Evolutionary conservation across 805 yeast genomes (phyloP).

Genomic region (Hemisphaericaspora nanyangensis): DNA sequence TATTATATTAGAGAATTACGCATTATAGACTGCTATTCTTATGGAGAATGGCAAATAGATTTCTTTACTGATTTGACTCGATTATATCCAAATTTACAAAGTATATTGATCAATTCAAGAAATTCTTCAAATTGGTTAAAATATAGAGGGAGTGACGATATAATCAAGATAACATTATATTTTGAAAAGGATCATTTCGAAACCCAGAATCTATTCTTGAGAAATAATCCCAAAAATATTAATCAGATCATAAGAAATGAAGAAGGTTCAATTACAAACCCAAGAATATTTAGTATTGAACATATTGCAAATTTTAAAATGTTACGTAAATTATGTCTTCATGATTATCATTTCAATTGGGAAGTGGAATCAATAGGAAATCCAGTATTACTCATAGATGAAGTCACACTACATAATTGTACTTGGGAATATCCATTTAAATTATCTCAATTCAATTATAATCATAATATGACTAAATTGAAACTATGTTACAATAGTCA

Average conservation of each 20-base stretch:
- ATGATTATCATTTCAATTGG: constrained; percentile 44
- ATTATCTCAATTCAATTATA: constrained; percentile 30
- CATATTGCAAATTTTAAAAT: constrained; percentile 38
- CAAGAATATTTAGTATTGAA: constrained; percentile 38
- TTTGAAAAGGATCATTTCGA: constrained; percentile 20
- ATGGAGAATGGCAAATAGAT: constrained; percentile 36
- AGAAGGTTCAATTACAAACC: constrained; percentile 6
- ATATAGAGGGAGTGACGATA: constrained; percentile 20
- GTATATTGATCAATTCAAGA: constrained; percentile 26
- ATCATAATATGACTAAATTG: constrained; percentile 19
- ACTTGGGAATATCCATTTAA: constrained; percentile 58
- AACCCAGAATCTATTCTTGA: constrained; percentile 7
- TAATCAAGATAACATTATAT: constrained; percentile 23
- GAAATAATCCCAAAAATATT: constrained; percentile 15
- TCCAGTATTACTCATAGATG: constrained; percentile 14
- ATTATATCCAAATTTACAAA: constrained; percentile 19
- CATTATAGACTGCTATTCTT: constrained; percentile 26
- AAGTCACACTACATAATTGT: constrained; percentile 39
- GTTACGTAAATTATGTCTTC: constrained; percentile 30
- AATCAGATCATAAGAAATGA: constrained; percentile 6
- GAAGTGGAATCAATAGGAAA: constrained; percentile 18
- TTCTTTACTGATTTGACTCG: constrained; percentile 18
- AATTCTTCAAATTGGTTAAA: constrained; percentile 42
- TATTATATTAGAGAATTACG: constrained; percentile 20
- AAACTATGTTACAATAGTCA: constrained; percentile 22